Percentiles rank a stretch among this genome's conserved stretches.
These are phyloP conservation scores for Aspergillus bertholletiae DNA, from an alignment of 495 filamentous ascomycete species.

Conservation along the genomic window DNA sequence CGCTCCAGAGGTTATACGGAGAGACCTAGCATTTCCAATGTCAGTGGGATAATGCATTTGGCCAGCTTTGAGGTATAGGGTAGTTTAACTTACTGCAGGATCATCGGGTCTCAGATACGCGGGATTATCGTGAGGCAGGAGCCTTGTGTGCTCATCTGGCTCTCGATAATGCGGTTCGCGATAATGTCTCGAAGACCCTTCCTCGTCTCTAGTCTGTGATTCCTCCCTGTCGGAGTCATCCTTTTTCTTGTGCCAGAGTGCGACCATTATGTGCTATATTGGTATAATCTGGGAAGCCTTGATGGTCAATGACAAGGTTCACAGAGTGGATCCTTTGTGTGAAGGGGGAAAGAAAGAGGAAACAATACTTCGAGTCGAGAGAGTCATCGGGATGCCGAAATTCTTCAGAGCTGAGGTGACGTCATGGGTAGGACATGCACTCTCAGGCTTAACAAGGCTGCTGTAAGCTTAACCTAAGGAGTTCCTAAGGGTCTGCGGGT, in stretches of 20 bases:
- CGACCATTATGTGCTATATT: slow-evolving; percentile 30
- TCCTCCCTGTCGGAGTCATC: slow-evolving; percentile 14
- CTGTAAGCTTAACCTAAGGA: too few species aligned
- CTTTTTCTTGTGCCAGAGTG: slow-evolving; percentile 40
- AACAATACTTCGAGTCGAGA: background rate
- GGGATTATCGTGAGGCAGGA: slow-evolving; percentile 59
- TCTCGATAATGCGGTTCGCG: slow-evolving; percentile 12
- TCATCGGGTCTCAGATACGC: slow-evolving; percentile 87
- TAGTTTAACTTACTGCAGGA: slow-evolving; percentile 64
- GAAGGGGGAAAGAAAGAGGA: background rate
- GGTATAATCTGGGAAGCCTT: background rate
- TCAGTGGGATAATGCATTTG: background rate
- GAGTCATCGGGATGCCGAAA: background rate
- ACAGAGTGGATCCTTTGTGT: background rate
- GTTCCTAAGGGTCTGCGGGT: too few species aligned
- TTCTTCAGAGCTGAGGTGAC: background rate
- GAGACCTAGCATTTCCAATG: slow-evolving; percentile 58
- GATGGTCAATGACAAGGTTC: background rate
- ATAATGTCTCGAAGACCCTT: background rate
- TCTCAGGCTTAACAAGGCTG: too few species aligned
- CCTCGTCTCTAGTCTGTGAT: slow-evolving; percentile 20
- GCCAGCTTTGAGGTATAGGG: background rate
- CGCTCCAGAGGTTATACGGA: slow-evolving; percentile 91
- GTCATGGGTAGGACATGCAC: slow-evolving; percentile 3
- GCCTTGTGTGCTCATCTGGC: slow-evolving; percentile 69